A percentile compares a stretch with the other conserved stretches of the same genome.
Conservation (phyloP, 2,329 filamentous ascomycete species). For the Cercospora sp. region DNA sequence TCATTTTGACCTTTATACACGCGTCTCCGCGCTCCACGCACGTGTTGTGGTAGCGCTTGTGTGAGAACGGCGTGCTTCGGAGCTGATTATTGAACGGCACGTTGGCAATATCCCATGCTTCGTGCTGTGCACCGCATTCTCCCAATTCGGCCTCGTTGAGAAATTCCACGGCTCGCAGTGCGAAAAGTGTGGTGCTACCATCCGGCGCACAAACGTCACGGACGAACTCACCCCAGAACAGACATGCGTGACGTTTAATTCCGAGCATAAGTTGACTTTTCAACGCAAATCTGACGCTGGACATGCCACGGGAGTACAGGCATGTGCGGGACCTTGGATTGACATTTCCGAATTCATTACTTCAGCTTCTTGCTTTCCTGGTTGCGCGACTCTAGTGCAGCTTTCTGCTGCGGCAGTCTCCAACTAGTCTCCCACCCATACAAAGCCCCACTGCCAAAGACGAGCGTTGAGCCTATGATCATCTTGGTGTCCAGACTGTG, state of each 20-base stretch:
- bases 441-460: conserved; percentile 86
- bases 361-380: not conserved
- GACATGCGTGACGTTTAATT: not conserved
- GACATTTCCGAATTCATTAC: not conserved
- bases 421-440: conserved; percentile 74
- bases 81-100: not conserved
- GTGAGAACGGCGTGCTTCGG: not conserved
- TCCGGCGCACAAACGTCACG: not conserved
- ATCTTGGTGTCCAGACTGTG: conserved; percentile 77
- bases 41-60: conserved; percentile 10
- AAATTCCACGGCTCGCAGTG: not conserved
- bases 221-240: not conserved
- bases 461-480: conserved; percentile 74
- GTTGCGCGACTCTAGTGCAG: not conserved
- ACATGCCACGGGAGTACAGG: not conserved
- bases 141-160: not conserved
- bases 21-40: conserved; percentile 11
- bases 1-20: not conserved
- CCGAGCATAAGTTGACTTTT: not conserved
- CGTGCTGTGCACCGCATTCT: not conserved
- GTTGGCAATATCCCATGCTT: not conserved
- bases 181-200: not conserved
- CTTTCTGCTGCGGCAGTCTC: conserved; percentile 42
- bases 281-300: not conserved
- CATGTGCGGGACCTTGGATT: not conserved